phyloP scores from a whole-genome alignment of 2,329 filamentous ascomycete genomes.

The Hypoxylon sp. region DNA sequence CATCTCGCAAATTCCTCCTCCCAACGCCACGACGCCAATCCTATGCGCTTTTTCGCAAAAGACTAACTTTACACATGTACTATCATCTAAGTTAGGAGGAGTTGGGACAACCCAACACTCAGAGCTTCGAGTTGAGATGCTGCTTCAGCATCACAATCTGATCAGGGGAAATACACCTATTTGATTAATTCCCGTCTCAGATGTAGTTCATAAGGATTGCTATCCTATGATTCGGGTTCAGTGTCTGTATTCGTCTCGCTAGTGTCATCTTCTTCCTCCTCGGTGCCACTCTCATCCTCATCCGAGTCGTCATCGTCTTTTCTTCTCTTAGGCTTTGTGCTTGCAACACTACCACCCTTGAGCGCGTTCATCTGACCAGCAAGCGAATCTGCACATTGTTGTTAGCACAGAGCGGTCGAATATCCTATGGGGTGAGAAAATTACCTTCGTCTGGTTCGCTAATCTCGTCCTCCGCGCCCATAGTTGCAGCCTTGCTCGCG shows the following conservation, averaged over 20 bases:
- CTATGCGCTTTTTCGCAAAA: constrained; percentile 31
- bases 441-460: constrained; percentile 98
- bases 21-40: constrained; percentile 45
- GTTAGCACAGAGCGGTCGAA: constrained; percentile 46
- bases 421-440: constrained; percentile 53
- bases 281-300: constrained; percentile 85
- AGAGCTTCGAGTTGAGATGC: background rate
- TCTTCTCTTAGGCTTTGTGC: constrained; percentile 70
- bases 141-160: constrained; percentile 16
- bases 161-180: constrained; percentile 8
- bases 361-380: constrained; percentile 92
- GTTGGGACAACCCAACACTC: constrained; percentile 1
- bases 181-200: constrained; percentile 3
- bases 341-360: constrained; percentile 75
- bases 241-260: constrained; percentile 79
- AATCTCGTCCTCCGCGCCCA: constrained; percentile 92
- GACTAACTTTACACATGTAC: constrained; percentile 33
- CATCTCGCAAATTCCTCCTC: constrained; percentile 17
- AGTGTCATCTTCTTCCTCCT: constrained; percentile 77
- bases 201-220: background rate
- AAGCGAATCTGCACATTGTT: constrained; percentile 76
- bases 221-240: constrained; percentile 69
- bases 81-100: constrained; percentile 7
- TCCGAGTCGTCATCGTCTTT: constrained; percentile 70
- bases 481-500: constrained; percentile 83